phyloP scores from a whole-genome alignment of 257 asterid genomes.

The Echium plantagineum region DNA sequence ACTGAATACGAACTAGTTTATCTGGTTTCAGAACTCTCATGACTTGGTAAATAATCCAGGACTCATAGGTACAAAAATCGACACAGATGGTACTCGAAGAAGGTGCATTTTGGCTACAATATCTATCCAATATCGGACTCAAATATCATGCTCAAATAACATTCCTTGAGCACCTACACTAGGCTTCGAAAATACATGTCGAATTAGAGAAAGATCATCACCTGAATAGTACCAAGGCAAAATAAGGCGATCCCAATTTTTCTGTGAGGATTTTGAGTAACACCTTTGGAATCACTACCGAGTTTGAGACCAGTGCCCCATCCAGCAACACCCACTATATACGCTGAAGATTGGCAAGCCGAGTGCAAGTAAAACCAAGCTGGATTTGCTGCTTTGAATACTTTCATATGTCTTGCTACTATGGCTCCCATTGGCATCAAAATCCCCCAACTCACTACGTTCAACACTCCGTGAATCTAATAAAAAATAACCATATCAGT shows the following conservation, averaged over 20 bases:
- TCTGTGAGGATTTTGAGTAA: conserved; percentile 31
- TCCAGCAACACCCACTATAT: conserved; percentile 64
- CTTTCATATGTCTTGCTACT: conserved; percentile 58
- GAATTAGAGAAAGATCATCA: not conserved
- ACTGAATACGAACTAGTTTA: no score
- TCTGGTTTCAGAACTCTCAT: no score
- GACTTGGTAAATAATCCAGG: no score
- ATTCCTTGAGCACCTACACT: no score
- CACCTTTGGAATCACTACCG: conserved; percentile 52
- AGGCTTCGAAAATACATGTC: no score
- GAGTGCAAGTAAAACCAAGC: conserved; percentile 77
- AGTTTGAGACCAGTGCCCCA: conserved; percentile 74
- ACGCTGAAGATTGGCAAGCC: conserved; percentile 49
- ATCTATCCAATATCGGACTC: no score
- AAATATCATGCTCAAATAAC: no score
- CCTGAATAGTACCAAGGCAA: conserved; percentile 67
- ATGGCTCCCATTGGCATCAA: conserved; percentile 60
- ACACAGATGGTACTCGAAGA: no score
- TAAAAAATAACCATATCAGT: not conserved
- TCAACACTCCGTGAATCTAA: conserved; percentile 66
- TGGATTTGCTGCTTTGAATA: conserved; percentile 56
- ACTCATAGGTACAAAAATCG: no score
- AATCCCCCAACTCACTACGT: conserved; percentile 78
- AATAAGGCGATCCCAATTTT: conserved; percentile 56
- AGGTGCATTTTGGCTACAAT: no score